Evolutionary conservation across 257 asterid genomes (phyloP).

Genomic region (Solanum habrochaites): DNA sequence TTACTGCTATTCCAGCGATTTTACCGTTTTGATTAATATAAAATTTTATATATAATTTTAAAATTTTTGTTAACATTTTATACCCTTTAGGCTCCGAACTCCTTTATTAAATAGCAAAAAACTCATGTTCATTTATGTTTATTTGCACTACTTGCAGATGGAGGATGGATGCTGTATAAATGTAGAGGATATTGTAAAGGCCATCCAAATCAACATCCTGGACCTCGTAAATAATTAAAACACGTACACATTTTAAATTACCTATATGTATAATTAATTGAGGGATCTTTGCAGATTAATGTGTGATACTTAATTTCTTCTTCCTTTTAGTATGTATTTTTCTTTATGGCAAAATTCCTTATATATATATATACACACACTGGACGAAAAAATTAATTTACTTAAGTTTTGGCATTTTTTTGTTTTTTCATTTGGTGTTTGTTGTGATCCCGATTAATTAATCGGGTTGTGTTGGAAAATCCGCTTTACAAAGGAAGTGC

Average conservation of each 20-base stretch:
- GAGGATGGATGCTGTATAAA: background rate
- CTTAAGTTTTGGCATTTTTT: background rate
- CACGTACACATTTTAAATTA: background rate
- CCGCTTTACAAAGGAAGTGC: background rate
- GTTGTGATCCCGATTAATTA: background rate
- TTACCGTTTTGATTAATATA: too few species aligned
- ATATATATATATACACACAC: background rate
- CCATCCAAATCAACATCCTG: background rate
- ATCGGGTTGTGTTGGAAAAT: accelerated
- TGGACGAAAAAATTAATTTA: too few species aligned
- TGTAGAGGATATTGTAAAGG: background rate
- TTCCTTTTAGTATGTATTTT: background rate
- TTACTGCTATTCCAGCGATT: too few species aligned
- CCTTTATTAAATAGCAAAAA: background rate
- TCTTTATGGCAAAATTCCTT: background rate
- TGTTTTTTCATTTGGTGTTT: background rate
- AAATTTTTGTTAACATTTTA: too few species aligned
- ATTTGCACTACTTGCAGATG: background rate
- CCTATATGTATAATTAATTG: background rate
- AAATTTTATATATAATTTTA: too few species aligned
- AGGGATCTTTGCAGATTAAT: background rate
- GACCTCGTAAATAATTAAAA: background rate
- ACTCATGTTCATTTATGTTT: background rate
- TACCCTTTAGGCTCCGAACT: too few species aligned
- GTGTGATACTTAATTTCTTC: background rate